Base-by-base conservation (phyloP, 2,329 filamentous ascomycete genomes). In the Coniochaeta sp. region DNA sequence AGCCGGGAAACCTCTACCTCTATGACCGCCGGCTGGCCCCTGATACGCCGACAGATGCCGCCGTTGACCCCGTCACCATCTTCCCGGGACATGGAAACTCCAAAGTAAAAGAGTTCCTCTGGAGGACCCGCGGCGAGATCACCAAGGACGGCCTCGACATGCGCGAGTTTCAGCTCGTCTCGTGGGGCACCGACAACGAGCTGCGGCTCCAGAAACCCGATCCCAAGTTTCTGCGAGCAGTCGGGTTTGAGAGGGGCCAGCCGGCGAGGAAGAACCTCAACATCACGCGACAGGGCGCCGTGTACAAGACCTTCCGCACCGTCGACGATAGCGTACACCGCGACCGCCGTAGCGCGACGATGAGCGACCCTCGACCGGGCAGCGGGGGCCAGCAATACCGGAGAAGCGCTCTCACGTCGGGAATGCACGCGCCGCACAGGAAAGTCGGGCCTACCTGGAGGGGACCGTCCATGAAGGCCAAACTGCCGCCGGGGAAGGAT, bases 141-240 rank as follows among this genome's bases (percentile, higher is more conserved):
- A 82, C 83, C 19, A 82, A 85, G 17, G 84, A 91, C 59, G 82
- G 83, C n/a, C 75, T 89, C 54, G 93, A 97, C 67, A 80, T 92
- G 63, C 85, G 93, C 66, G 93, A 97, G 58, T 97, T 96, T 64
- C 93, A 97, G 72, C 80, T 97, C 19, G 90, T 97, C 0, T 93
- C 93, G 0, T 97, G 93, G 93, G 92, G 92, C 28, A 88, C 90
- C 56, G 93, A 97, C 71, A 89, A 89, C 65, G 85, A 92, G 68
- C 78, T 97, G 32, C 87, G 89, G 56, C 79, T 97, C 30, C 90
- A 96, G 69, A 87, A 86, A 55, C 82, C 92, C 22, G 83, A 90
- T 44, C 76, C 84, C 1, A 77, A 85, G 28, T 77, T 87, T 32
- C 77, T 95, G 0, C 79, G 84, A 61, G 79, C 83, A 1, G 88